Evolutionary conservation across 345 rosid species (phyloP).

Genomic region (Rhodomyrtus tomentosa): DNA sequence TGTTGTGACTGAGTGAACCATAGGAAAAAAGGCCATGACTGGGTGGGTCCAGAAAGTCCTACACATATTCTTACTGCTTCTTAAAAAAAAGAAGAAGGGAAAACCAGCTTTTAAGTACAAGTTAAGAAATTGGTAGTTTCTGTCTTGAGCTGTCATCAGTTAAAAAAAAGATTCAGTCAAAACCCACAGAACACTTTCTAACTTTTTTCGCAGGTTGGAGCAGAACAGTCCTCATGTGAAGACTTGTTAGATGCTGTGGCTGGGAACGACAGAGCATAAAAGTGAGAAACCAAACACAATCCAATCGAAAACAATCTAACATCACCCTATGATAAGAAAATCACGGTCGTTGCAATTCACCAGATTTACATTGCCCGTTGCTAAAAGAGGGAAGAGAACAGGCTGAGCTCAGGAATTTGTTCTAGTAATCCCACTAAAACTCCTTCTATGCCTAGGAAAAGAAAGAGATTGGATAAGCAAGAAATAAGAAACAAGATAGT

Average conservation of each 20-base stretch:
- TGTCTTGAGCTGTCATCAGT: background rate
- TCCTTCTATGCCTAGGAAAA: constrained; percentile 11
- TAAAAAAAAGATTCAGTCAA: background rate
- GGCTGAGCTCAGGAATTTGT: background rate
- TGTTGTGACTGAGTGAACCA: background rate
- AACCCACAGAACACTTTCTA: background rate
- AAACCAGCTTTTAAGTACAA: background rate
- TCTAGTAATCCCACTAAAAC: background rate
- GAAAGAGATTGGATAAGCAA: background rate
- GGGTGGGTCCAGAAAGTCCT: background rate
- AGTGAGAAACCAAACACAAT: background rate
- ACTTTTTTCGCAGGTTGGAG: background rate
- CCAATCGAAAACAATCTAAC: background rate
- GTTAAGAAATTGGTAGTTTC: background rate
- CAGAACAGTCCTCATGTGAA: background rate
- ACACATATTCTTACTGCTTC: background rate
- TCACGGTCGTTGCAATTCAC: constrained; percentile 7
- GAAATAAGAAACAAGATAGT: constrained; percentile 20
- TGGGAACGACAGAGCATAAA: background rate
- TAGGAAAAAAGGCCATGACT: background rate
- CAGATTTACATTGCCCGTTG: constrained; percentile 15
- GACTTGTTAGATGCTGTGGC: background rate
- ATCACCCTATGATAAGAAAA: constrained; percentile 12
- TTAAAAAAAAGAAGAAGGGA: background rate
- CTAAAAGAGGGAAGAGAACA: constrained; percentile 8